Percentiles rank a stretch among this genome's conserved stretches.
These are phyloP conservation scores for Mucor irregularis DNA, from an alignment of 371 early-diverging fungal species.

Conservation along the genomic window DNA sequence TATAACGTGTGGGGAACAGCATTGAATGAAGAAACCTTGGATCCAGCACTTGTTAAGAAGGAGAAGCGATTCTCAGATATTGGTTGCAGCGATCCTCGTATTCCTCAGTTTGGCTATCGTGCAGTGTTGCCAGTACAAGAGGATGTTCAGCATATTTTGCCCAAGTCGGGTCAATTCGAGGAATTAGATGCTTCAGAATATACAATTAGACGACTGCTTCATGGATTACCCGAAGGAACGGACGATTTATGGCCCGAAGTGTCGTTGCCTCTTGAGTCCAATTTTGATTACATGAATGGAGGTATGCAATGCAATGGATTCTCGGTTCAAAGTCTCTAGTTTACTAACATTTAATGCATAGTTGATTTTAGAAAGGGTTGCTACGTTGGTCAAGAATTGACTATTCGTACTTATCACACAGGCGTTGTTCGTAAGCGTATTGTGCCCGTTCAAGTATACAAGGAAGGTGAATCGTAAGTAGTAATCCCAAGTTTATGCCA, in stretches of 20 bases:
- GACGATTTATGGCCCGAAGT: slow-evolving; percentile 74
- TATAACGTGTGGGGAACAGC: slow-evolving; percentile 65
- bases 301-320: slow-evolving; percentile 41
- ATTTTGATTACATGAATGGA: slow-evolving; percentile 91
- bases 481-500: too few species aligned
- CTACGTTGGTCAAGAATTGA: slow-evolving; percentile 97
- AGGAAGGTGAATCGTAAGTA: slow-evolving; percentile 43
- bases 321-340: too few species aligned
- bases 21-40: slow-evolving; percentile 17
- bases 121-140: slow-evolving; percentile 39
- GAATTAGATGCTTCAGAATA: slow-evolving; percentile 61
- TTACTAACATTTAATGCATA: slow-evolving; percentile 13
- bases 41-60: slow-evolving; percentile 38
- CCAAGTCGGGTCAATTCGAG: slow-evolving; percentile 34
- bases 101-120: slow-evolving; percentile 62
- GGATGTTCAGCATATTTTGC: slow-evolving; percentile 26
- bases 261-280: slow-evolving; percentile 88
- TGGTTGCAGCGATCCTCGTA: slow-evolving; percentile 61
- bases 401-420: slow-evolving; percentile 93
- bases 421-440: slow-evolving; percentile 94
- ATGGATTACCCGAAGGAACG: slow-evolving; percentile 89
- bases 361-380: slow-evolving; percentile 97
- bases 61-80: slow-evolving; percentile 45
- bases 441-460: slow-evolving; percentile 75
- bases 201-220: slow-evolving; percentile 73